Evolutionary conservation across 805 yeast genomes (phyloP), one percentile per base, ranked within the genome.

Genomic region (Monosporozyma aerobia): DNA sequence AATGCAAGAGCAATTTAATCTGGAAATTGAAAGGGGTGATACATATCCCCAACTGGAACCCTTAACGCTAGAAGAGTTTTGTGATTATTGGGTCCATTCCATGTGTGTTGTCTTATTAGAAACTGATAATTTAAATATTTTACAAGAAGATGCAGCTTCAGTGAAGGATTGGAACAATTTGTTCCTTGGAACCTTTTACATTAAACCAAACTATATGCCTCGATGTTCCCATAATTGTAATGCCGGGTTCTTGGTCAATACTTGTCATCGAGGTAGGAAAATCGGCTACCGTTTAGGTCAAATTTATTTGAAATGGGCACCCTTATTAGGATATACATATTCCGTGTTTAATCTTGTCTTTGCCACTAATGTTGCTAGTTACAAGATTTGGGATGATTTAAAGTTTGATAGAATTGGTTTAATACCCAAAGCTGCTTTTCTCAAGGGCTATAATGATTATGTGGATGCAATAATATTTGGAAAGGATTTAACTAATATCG

Each of bases 331-430:
- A 0, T 90, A 84, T 68, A 79, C 76, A 5, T 87, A 87, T 62
- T 83, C 92, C 6, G 92, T 90, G 13, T 90, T 87, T 75, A 90
- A 90, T 67, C 74, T 90, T 49, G 98, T 90, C 0, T 90, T 84
- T 63, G 94, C 76, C 49, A 82, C 90, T 2, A 90, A 90, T 63
- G 71, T 70, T 3, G 96, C 90, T 2, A 86, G 95, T 60, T 65
- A 74, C 60, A 76, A 71, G 60, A 84, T 87, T 51, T 90, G 98
- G 97, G 96, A 90, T 49, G 59, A 73, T 1, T 73, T 90, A 27
- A 95, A 95, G 1, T 90, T 90, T 59, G 85, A 85, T 13, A 72
- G 89, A 49, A 82, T 88, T 40, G 97, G 97, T 0, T 70, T 73
- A 14, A 73, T 90, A 13, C 82, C 83, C 51, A 78, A 79, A n/a